phyloP scores from a whole-genome alignment of 2,329 filamentous ascomycete species.

The Dothideomycetes sp. region DNA sequence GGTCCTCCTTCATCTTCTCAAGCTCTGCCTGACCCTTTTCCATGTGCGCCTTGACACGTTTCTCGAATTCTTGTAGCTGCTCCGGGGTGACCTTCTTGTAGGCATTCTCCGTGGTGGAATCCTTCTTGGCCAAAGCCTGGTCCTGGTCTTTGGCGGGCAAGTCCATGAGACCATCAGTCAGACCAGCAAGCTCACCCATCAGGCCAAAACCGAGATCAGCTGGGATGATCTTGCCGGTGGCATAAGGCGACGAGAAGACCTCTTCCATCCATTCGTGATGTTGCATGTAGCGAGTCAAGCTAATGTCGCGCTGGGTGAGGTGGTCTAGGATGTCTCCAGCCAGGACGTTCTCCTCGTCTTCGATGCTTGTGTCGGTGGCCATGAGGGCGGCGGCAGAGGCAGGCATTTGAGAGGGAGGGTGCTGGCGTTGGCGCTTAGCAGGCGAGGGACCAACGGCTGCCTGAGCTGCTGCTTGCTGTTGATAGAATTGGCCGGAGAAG shows the following conservation, averaged over 20 bases:
- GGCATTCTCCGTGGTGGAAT: background rate
- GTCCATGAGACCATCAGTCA: conserved; percentile 81
- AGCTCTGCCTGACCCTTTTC: conserved; percentile 69
- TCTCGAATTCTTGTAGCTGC: conserved; percentile 75
- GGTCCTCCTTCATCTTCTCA: conserved; percentile 68
- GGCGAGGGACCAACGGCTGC: conserved; percentile 27
- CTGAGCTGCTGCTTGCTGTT: conserved; percentile 8
- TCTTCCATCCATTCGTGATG: conserved; percentile 99
- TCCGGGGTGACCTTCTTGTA: conserved; percentile 52
- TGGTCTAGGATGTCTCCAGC: conserved; percentile 84
- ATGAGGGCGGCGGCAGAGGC: conserved; percentile 29
- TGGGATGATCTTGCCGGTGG: conserved; percentile 73
- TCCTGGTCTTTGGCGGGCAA: conserved; percentile 21
- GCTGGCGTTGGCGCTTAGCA: conserved; percentile 32
- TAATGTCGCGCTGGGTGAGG: conserved; percentile 81
- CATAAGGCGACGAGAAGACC: conserved; percentile 81
- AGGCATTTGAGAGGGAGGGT: conserved; percentile 26
- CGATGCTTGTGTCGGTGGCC: conserved; percentile 43
- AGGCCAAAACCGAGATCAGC: conserved; percentile 76
- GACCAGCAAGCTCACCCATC: conserved; percentile 62
- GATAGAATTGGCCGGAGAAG: conserved; percentile 11
- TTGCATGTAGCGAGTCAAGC: conserved; percentile 74
- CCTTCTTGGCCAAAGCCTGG: conserved; percentile 24
- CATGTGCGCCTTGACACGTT: conserved; percentile 62
- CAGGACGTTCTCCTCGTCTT: conserved; percentile 84